phyloP scores from a whole-genome alignment of 441 rosid species.

The Erodium trifolium region DNA sequence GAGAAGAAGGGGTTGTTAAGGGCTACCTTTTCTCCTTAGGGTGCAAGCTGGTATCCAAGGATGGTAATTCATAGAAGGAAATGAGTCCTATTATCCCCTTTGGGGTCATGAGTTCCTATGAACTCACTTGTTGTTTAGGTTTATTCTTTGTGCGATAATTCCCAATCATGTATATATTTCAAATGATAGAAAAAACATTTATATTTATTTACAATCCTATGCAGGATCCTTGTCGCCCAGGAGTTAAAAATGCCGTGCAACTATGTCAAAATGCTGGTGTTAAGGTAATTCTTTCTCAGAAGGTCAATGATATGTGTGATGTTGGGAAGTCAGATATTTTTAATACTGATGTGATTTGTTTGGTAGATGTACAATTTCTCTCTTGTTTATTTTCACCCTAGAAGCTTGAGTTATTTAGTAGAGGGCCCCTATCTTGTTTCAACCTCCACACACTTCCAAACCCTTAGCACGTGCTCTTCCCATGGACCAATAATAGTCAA shows the following conservation, averaged over 20 bases:
- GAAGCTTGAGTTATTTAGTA: background rate
- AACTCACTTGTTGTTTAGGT: background rate
- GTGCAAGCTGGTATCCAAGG: background rate
- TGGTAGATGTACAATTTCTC: background rate
- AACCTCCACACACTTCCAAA: background rate
- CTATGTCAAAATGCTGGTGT: conserved; percentile 79
- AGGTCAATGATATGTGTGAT: background rate
- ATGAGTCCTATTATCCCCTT: background rate
- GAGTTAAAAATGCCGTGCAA: conserved; percentile 77
- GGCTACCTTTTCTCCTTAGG: background rate
- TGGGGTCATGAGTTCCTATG: background rate
- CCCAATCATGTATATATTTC: background rate
- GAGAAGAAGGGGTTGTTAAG: background rate
- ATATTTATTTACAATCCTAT: background rate
- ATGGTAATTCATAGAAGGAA: background rate
- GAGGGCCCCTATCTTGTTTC: background rate
- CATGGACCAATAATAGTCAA: background rate
- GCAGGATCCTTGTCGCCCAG: conserved; percentile 92
- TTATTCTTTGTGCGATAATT: background rate
- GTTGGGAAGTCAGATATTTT: background rate
- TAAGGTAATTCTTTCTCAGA: conserved; percentile 40
- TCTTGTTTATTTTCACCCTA: background rate
- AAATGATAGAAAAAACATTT: background rate
- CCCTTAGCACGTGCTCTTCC: background rate
- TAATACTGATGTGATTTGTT: background rate